phyloP scores from a whole-genome alignment of 1,284 basidiomycete species.

The Vanrija sp. region DNA sequence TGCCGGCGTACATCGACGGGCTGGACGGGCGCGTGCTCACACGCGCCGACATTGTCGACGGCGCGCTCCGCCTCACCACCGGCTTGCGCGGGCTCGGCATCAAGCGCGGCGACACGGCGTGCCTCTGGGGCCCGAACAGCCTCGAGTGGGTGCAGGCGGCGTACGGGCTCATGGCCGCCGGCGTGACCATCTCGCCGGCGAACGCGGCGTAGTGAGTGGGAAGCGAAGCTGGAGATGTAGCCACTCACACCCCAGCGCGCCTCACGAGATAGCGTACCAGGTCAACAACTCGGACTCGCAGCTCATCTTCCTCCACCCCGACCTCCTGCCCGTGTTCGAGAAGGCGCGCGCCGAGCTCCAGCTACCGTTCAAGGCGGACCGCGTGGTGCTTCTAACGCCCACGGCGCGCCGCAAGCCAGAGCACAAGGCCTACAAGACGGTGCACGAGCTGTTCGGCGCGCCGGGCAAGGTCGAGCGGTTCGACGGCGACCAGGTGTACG shows the following conservation, averaged over 20 bases:
- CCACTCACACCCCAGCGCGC: constrained; percentile 22
- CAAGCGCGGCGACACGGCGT: constrained; percentile 34
- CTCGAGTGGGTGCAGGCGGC: constrained; percentile 55
- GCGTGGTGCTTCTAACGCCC: constrained; percentile 10
- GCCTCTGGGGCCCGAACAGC: constrained; percentile 54
- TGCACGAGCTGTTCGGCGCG: constrained; percentile 7
- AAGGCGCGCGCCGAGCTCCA: constrained; percentile 14
- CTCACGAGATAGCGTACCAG: constrained; percentile 46
- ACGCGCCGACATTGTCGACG: constrained; percentile 56
- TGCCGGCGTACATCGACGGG: constrained; percentile 63
- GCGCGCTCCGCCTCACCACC: constrained; percentile 58
- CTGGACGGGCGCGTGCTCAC: constrained; percentile 58
- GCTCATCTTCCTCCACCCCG: constrained; percentile 57
- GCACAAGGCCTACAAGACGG: constrained; percentile 7
- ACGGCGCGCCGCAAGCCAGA: neutral
- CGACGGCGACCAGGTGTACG: constrained; percentile 3
- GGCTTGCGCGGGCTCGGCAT: constrained; percentile 51
- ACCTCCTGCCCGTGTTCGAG: constrained; percentile 49
- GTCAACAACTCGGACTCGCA: constrained; percentile 56
- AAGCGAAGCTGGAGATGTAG: neutral
- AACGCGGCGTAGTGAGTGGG: constrained; percentile 42
- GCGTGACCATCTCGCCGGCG: constrained; percentile 34
- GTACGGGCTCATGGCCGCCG: constrained; percentile 53
- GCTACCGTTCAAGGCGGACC: constrained; percentile 1
- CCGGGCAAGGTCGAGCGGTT: constrained; percentile 8